These are phyloP conservation scores for Chaetoscypha palmicola DNA, from an alignment of 2,329 filamentous ascomycete genomes.

Conservation along the genomic window DNA sequence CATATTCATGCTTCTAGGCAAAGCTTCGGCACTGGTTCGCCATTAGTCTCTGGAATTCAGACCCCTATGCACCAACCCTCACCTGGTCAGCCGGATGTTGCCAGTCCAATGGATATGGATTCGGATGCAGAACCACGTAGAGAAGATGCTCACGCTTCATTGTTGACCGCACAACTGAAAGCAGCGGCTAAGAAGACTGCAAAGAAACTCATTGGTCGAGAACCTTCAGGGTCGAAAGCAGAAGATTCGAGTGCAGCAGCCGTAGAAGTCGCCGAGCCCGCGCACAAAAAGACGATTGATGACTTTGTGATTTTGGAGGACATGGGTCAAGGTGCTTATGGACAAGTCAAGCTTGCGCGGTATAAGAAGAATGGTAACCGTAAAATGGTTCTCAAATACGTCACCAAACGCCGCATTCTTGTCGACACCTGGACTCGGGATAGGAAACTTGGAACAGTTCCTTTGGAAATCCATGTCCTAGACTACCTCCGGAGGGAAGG, in stretches of 20 bases:
- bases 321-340: constrained; percentile 97
- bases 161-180: constrained; percentile 49
- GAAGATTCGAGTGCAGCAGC: constrained; percentile 28
- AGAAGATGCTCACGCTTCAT: constrained; percentile 37
- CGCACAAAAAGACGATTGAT: constrained; percentile 72
- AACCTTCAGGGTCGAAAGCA: constrained; percentile 26
- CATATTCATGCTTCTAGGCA: constrained; percentile 74
- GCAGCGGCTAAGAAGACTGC: constrained; percentile 50
- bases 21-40: constrained; percentile 53
- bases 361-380: constrained; percentile 68
- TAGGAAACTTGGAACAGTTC: constrained; percentile 85
- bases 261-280: constrained; percentile 32
- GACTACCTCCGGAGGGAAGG: constrained; percentile 80
- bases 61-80: constrained; percentile 75
- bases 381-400: constrained; percentile 94
- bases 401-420: constrained; percentile 91
- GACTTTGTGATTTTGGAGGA: constrained; percentile 93
- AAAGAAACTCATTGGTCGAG: constrained; percentile 42
- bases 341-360: constrained; percentile 89
- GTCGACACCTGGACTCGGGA: constrained; percentile 98
- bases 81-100: constrained; percentile 61
- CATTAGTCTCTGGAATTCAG: constrained; percentile 53
- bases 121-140: constrained; percentile 44
- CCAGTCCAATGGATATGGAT: constrained; percentile 49
- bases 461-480: constrained; percentile 92